Percentiles rank a stretch among this genome's conserved stretches.
These are phyloP conservation scores for Pseudonectria buxi DNA, from an alignment of 2,329 filamentous ascomycete genomes.

Conservation along the genomic window DNA sequence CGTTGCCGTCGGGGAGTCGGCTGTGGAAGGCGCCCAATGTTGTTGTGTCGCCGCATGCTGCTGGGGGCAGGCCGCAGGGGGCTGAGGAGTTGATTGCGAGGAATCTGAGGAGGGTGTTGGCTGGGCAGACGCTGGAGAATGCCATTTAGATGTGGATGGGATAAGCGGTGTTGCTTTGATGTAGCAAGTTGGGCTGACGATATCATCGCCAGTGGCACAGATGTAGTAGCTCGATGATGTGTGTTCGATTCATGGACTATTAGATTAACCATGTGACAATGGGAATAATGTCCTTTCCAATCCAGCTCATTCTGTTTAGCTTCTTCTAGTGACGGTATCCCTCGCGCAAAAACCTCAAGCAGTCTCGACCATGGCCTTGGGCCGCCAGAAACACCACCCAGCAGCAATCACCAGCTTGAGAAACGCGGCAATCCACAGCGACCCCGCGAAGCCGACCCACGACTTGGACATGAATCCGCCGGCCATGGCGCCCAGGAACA, in stretches of 20 bases:
- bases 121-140: constrained; percentile 55
- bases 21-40: constrained; percentile 47
- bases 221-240: too few relatives aligned
- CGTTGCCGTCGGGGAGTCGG: constrained; percentile 34
- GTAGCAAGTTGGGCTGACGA: too few relatives aligned
- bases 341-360: too few relatives aligned
- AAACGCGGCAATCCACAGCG: constrained; percentile 22
- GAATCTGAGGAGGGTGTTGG: constrained; percentile 54
- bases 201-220: too few relatives aligned
- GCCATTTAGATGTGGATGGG: constrained; percentile 11
- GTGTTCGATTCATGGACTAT: too few relatives aligned
- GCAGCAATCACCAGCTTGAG: constrained; percentile 15
- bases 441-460: constrained; percentile 19
- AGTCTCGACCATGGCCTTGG: too few relatives aligned
- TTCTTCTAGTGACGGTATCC: too few relatives aligned
- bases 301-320: too few relatives aligned
- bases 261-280: too few relatives aligned
- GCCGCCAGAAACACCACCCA: constrained; percentile 19
- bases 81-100: constrained; percentile 53
- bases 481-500: constrained; percentile 16
- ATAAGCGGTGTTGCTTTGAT: too few relatives aligned
- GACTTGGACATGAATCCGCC: constrained; percentile 23
- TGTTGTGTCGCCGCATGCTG: constrained; percentile 51
- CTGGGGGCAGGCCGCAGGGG: constrained; percentile 54
- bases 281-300: too few relatives aligned